Base-by-base conservation (phyloP, 2,329 filamentous ascomycete species). In the Phialophora verrucosa region DNA sequence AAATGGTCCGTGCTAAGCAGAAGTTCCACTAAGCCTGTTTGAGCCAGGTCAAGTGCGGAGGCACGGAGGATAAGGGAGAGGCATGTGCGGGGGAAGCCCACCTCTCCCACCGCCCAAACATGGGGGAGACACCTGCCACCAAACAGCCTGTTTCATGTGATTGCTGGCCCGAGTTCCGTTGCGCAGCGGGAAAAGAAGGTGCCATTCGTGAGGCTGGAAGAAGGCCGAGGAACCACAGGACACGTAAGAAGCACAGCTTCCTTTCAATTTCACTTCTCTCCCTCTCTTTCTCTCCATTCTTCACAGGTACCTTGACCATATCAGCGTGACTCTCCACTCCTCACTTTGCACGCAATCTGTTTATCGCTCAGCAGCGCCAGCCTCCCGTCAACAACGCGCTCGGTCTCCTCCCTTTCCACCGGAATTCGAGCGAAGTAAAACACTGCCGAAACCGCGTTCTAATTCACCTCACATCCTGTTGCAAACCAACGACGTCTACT, bases 1-100 rank as follows among this genome's bases (percentile, higher is more conserved):
- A 29, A 51, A 35, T 54, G 6, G 32, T 49, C 49, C 59, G 59
- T 61, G 59, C 49, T n/a, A 53, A 27, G 14, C 11, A 31, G 23
- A 53, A n/a, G 20, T 10, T 10, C 4, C n/a, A 17, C 14, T 61
- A 53, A 51, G 14, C 59, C 49, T 29, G 10, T 35, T 51, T 38
- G 31, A 27, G 47, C 17, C 49, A 53, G 32, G 47, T 32, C 44
- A n/a, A 50, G 31, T 61, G 59, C n/a, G 59, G 59, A 61, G 59
- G 31, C 53, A 49, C n/a, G 59, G 59, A 61, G 59, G 59, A 61
- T 61, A 61, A 61, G 44, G 57, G 5, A 27, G 38, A 49, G 32
- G 59, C 59, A 61, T 31, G 59, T 61, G 59, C 59, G 59, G 59
- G 59, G 57, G 47, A 61, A 35, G 47, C 47, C 44, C 47, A 32